Conservation (phyloP, 192 early-diverging fungal species). For the Obelidium mucronatum region DNA sequence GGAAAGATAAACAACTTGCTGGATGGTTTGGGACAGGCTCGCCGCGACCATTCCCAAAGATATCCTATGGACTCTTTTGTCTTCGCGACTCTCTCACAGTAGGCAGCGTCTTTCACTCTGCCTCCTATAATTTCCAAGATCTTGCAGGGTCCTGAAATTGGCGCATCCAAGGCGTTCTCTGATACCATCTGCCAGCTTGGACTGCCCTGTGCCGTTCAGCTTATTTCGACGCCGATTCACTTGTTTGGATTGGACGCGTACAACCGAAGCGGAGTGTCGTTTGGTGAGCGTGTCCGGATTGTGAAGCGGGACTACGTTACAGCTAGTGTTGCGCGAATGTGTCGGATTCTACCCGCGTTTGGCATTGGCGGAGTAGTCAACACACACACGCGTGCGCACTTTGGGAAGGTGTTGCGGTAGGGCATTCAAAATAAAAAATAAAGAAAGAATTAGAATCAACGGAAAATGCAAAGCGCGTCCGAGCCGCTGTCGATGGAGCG, state of each 20-base stretch:
- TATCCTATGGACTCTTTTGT: slow-evolving; percentile 42
- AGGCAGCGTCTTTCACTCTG: slow-evolving; percentile 55
- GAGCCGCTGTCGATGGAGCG: too few species aligned
- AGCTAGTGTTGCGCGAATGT: slow-evolving; percentile 41
- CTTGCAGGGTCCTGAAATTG: slow-evolving; percentile 14
- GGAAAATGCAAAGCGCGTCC: too few species aligned
- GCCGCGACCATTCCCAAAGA: slow-evolving; percentile 42
- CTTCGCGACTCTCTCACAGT: slow-evolving; percentile 52
- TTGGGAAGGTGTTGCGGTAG: too few species aligned
- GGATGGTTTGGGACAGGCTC: slow-evolving; percentile 48
- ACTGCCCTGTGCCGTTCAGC: slow-evolving; percentile 50
- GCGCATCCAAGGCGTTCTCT: slow-evolving; percentile 17
- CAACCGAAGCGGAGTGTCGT: slow-evolving; percentile 37
- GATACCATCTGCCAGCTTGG: slow-evolving; percentile 48
- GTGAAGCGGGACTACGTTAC: slow-evolving; percentile 39
- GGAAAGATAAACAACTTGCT: slow-evolving; percentile 52
- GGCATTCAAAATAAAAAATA: too few species aligned
- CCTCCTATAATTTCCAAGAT: slow-evolving; percentile 41
- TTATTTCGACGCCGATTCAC: slow-evolving; percentile 50
- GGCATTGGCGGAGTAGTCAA: slow-evolving; percentile 57
- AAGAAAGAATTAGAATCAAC: too few species aligned
- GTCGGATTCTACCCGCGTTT: slow-evolving; percentile 58
- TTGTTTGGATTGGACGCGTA: slow-evolving; percentile 56
- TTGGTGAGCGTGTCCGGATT: slow-evolving; percentile 5
- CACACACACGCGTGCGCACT: not conserved